phyloP scores from a whole-genome alignment of 75 land plant genomes.

The Selaginella tamariscina region DNA sequence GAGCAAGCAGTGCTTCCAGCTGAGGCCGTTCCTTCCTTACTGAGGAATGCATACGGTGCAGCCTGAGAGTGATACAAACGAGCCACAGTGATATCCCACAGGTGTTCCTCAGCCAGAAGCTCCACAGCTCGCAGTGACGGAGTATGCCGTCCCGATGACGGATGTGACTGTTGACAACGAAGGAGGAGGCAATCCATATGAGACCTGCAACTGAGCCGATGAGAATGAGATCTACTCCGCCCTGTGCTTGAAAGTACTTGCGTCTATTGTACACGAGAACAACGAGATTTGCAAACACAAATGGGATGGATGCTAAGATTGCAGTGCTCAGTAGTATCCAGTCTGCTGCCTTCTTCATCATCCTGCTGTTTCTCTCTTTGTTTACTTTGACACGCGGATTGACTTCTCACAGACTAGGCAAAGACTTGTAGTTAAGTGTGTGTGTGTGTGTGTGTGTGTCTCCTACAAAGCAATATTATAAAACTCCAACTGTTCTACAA shows the following conservation, averaged over 20 bases:
- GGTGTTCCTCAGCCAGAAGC: constrained; percentile 27
- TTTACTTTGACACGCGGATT: too few relatives aligned
- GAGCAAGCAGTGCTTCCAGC: not conserved
- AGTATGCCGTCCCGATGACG: constrained; percentile 12
- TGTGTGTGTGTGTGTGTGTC: too few relatives aligned
- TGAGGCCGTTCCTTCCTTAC: too few relatives aligned
- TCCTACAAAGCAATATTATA: too few relatives aligned
- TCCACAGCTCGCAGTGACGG: constrained; percentile 19
- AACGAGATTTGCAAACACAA: constrained; percentile 16
- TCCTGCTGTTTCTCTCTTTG: too few relatives aligned
- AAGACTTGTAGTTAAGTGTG: too few relatives aligned
- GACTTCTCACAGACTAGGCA: too few relatives aligned
- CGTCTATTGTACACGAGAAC: constrained; percentile 13
- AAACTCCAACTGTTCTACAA: too few relatives aligned
- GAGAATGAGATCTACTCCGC: constrained; percentile 22
- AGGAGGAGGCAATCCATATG: constrained; percentile 23
- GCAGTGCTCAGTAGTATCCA: constrained; percentile 11
- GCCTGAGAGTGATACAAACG: constrained; percentile 3
- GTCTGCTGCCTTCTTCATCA: too few relatives aligned
- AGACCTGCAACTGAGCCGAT: constrained; percentile 22
- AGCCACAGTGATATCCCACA: constrained; percentile 25
- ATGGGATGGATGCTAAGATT: constrained; percentile 8
- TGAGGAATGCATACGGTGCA: constrained; percentile 14
- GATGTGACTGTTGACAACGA: constrained; percentile 25
- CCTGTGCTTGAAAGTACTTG: constrained; percentile 24